Base-by-base conservation (phyloP, 345 rosid genomes). In the Syzygium aqueum region DNA sequence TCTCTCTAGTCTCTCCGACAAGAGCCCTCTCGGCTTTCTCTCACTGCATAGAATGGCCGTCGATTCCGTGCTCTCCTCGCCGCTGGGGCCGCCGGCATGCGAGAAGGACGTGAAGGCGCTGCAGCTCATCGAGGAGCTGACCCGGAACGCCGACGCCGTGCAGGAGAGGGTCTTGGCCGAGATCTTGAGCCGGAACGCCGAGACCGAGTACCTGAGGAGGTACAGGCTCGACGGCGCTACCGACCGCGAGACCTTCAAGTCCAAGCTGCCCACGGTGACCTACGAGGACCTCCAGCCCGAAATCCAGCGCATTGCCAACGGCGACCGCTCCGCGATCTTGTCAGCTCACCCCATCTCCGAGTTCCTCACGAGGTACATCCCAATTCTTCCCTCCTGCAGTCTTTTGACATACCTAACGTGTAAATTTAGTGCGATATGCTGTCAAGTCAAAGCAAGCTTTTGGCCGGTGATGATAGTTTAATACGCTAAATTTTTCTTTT, bases 241-340 rank as follows among this genome's bases (percentile, higher is more conserved):
- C 12, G 98, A 96, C 91, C 94, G 94, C 2, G 93, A 93, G 0
- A 88, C 93, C 25, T 96, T 96, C 89, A 97, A 96, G 90, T 88
- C 96, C 5, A 95, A 89, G 87, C 52, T 97, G 82, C 98, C 99
- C 1, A 87, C 95, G n/a, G 92, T 97, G 53, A 95, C 93, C 25
- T 97, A 97, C 84, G 99, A 97, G 85, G 96, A 95, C 87, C 95
- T 97, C 52, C 95, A 91, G 92, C 97, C 98, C 2, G 96, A 95
- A 86, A 97, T 97, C 88, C 98, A 96, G 87, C 97, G 99, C 30
- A 95, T 97, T 25, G 99, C 99, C 88, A 93, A 95, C 28, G 99
- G 99, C 8, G 98, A 97, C 89, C 92, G 93, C 46, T 97, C 99
- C 61, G 89, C 98, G 14, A 97, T 97, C 90, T 89, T 97, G 85